Base-by-base conservation (phyloP, 352 stramenopile genomes). In the Peronospora belbahrii region DNA sequence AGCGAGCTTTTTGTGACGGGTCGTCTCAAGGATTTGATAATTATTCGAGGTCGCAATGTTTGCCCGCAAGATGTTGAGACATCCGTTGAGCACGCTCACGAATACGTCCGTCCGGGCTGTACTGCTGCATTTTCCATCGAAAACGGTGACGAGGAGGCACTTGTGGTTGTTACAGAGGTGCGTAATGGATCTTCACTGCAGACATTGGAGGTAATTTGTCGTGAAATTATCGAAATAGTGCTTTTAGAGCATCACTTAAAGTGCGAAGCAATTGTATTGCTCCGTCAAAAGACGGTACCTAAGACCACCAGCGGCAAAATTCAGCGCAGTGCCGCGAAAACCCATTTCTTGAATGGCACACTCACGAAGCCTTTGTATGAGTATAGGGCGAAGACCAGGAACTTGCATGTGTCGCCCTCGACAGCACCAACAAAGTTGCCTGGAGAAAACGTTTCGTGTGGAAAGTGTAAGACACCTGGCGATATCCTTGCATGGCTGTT, bases 301-400 rank as follows among this genome's bases (percentile, higher is more conserved):
- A 91, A 92, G 65, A 92, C 83, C 0, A 92, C 78, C 13, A 92
- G 80, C 37, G 80, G 83, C 34, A 94, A 91, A 58, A 89, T 92
- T 24, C 77, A 87, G 43, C 82, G 82, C 14, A 80, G 76, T 38
- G 69, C 67, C 6, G 62, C 73, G 7, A 89, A 86, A 52, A 23
- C 63, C 4, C 67, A 81, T 52, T 88, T 74, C 47, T 36, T 81
- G 17, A 48, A 61, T 10, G 63, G 55, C 22, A 66, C 56, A 20
- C 56, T 85, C 11, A 38, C 18, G 0, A 86, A 82, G 56, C 60
- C 72, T 34, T 34, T 85, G 25, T 83, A 63, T 30, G 62, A 71
- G 34, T 77, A 74, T 43, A 70, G 56, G 51, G 58, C 67, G 0
- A 80, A 70, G 56, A 63, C 63, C 30, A 43, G 52, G 2, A 52